Conservation (phyloP, 352 stramenopile species). For the Phytopythium ostracodes region DNA sequence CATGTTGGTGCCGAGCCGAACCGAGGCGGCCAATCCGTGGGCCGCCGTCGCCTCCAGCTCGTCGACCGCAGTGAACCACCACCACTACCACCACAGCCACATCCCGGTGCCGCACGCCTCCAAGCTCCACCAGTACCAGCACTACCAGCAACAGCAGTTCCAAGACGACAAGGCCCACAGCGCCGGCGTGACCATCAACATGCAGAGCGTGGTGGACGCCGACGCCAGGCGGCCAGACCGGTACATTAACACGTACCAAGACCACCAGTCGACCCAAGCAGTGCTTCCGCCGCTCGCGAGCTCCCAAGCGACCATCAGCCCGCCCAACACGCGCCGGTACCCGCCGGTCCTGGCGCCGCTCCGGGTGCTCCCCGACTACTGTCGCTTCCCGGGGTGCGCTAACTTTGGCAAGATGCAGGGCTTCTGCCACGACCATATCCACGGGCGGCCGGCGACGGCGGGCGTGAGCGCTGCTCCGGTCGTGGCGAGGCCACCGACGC, state of each 20-base stretch:
- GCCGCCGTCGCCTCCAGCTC: not conserved
- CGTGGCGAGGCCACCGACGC: constrained; percentile 8
- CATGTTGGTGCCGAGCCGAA: constrained; percentile 2
- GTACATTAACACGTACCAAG: not conserved
- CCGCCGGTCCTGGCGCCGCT: constrained; percentile 34
- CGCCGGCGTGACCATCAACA: constrained; percentile 5
- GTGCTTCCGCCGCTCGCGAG: constrained; percentile 28
- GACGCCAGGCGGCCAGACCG: not conserved
- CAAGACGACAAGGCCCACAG: not conserved
- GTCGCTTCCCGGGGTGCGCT: constrained; percentile 41
- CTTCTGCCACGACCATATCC: constrained; percentile 58
- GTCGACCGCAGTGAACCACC: not conserved
- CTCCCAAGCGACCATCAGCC: constrained; percentile 42
- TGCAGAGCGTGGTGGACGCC: constrained; percentile 7
- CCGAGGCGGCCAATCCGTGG: not conserved
- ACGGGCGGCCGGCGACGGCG: constrained; percentile 23
- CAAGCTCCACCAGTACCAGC: constrained; percentile 1
- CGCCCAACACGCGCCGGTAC: constrained; percentile 35
- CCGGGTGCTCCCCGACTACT: constrained; percentile 35
- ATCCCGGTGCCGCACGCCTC: not conserved
- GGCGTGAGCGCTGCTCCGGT: not conserved
- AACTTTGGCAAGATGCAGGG: constrained; percentile 71
- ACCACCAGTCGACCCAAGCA: constrained; percentile 6
- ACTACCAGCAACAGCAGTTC: not conserved
- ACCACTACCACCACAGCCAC: not conserved